Base-by-base conservation (phyloP, 768 basidiomycete species). In the Suillus spraguei region DNA sequence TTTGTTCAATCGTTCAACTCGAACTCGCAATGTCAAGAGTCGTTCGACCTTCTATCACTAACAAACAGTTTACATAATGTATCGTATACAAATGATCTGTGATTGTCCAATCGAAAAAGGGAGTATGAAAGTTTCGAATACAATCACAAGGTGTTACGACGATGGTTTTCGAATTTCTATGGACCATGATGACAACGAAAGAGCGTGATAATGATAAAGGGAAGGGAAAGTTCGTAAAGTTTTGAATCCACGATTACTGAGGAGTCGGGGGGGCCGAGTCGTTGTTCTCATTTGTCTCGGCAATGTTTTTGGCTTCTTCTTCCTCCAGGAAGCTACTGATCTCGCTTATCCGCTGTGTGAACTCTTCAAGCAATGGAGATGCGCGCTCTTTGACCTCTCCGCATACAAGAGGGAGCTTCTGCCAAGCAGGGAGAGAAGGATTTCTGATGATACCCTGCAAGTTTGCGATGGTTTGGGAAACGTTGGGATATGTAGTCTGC, bases 331-430 rank as follows among this genome's bases (percentile, higher is more conserved):
- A 62, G 11, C 61, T 69, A 68, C 66, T 69, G 33, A 75, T 61
- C 5, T 75, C 74, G 9, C 68, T 46, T 20, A 84, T 72, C 17
- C 78, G 75, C 63, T 81, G 80, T 62, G 77, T 76, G 32, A 85
- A 68, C 16, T 76, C 77, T 41, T 88, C 87, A 16, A 91, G 79
- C 59, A 90, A 71, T 22, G 90, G 91, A 33, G 78, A 78, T 28
- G 91, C 84, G 41, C 83, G 83, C 32, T 83, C 82, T 68, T 80
- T 83, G 32, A 92, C 87, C 60, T 89, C 85, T 60, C 80, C 76
- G 28, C 80, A 73, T 22, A 91, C 77, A 62, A 82, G 84, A 54
- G 74, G 67, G 20, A 86, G 82, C 79, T 90, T 92, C 62, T 91
- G 90, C 49, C 83, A 80, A 4, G 90, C 64, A 0, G 89, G 80